These are phyloP conservation scores for Boletus rubroflammeus DNA, from an alignment of 768 basidiomycete species.

Conservation along the genomic window DNA sequence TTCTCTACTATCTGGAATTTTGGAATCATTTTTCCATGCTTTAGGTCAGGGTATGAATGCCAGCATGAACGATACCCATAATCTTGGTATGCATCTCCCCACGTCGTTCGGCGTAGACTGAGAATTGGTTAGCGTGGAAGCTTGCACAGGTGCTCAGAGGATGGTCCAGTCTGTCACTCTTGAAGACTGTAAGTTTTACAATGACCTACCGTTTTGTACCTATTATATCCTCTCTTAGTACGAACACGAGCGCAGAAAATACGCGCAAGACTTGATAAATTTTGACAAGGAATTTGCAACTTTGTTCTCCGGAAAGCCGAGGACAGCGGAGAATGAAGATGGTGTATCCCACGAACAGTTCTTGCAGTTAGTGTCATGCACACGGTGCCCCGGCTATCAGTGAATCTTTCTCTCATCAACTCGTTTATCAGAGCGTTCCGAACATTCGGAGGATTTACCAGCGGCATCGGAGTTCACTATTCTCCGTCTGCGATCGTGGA, in stretches of 20 bases:
- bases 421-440: constrained; percentile 32
- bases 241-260: constrained; percentile 62
- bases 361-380: constrained; percentile 23
- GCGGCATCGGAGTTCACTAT: constrained; percentile 41
- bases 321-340: constrained; percentile 38
- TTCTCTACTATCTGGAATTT: not conserved
- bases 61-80: constrained; percentile 72
- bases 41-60: constrained; percentile 76
- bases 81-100: constrained; percentile 43
- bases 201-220: not conserved
- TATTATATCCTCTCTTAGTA: constrained; percentile 42
- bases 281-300: constrained; percentile 65
- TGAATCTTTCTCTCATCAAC: not conserved
- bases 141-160: constrained; percentile 43
- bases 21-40: not conserved
- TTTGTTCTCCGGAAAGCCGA: constrained; percentile 67
- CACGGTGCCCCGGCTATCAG: not conserved
- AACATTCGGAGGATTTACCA: constrained; percentile 37
- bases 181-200: constrained; percentile 37
- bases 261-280: constrained; percentile 67
- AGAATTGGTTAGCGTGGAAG: constrained; percentile 43
- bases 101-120: constrained; percentile 43
- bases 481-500: constrained; percentile 35
- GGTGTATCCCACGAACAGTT: constrained; percentile 37
- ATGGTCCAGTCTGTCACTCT: constrained; percentile 35